Evolutionary conservation across 805 yeast species (phyloP), one percentile per base, ranked within the genome.

Genomic region (Candida sanyiensis): DNA sequence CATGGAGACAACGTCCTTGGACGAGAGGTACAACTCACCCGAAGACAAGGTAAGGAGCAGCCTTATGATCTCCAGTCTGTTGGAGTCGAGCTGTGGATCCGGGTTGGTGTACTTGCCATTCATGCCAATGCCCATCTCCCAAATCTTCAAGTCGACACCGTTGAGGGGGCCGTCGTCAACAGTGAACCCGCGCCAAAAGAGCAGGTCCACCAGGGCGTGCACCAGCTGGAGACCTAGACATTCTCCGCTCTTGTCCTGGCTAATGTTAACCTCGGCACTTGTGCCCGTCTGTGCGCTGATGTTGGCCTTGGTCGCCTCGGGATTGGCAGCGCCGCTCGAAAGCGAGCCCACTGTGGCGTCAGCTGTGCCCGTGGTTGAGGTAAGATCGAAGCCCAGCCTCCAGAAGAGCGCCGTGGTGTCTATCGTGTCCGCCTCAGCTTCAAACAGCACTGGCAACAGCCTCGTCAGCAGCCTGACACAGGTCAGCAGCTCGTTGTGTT

Each of bases 101-200:
- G 64, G 74, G 25, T 38, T 50, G 26, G 48, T 44, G 48, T 50
- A 63, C 38, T 40, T 34, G 39, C 60, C 63, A 40, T 45, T 49
- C 11, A 47, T 37, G 3, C 86, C 89, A 23, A 88, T 69, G 6
- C 96, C 96, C 4, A 83, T 76, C 49, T 84, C 94, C 96, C 96
- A 88, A 1, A 82, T 65, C 7, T 64, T 46, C 36, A 59, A 61
- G 18, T 69, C 69, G 4, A 56, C 47, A 6, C 62, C 59, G 21
- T 59, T 58, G 17, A 55, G 32, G 20, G 19, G 29, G 5, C 13
- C 17, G 11, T 29, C 30, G 8, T 45, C 48, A n/a, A 76, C 57
- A 0, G 89, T 77, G 51, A 82, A 82, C 1, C 75, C 75, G 9
- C 69, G 64, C 27, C 67, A 65, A 54, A 80, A 80, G 30, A 81